Conservation (phyloP, 305 asterid species). For the Fraxinus floribunda region DNA sequence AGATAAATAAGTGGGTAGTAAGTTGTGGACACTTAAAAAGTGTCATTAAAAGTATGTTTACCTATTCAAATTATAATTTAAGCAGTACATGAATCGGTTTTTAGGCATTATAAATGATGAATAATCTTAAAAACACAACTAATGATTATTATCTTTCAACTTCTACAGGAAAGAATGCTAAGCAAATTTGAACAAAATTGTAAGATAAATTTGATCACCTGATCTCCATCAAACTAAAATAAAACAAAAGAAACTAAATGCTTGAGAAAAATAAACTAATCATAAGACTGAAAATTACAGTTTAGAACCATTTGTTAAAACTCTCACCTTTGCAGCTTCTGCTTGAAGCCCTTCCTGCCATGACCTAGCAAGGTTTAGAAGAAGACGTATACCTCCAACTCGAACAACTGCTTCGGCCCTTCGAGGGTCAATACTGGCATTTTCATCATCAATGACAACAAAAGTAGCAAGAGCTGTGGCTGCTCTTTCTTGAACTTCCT, state of each 20-base stretch:
- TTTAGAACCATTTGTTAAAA: constrained; percentile 14
- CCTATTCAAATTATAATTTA: too few relatives aligned
- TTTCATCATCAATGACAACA: constrained; percentile 82
- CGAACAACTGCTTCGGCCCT: constrained; percentile 84
- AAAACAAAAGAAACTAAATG: neutral
- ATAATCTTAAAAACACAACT: constrained; percentile 10
- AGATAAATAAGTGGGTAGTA: neutral
- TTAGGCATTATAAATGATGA: constrained; percentile 17
- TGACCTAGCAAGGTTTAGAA: constrained; percentile 74
- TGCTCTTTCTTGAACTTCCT: constrained; percentile 92
- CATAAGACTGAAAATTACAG: neutral
- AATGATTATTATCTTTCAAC: neutral
- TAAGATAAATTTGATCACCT: neutral
- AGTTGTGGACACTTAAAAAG: neutral
- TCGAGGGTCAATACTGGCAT: constrained; percentile 65
- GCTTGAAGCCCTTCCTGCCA: constrained; percentile 89
- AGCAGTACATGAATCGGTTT: constrained; percentile 1
- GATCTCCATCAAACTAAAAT: neutral
- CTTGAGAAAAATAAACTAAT: neutral
- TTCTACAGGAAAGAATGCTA: constrained; percentile 2
- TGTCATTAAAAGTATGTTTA: neutral
- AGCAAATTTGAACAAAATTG: neutral
- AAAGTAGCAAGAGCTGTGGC: constrained; percentile 85
- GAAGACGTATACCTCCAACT: constrained; percentile 67
- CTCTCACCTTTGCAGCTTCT: constrained; percentile 81